Evolutionary conservation across 108 stramenopile species (phyloP), one percentile per base, ranked within the genome.

Genomic region (Cyclotella baltica): DNA sequence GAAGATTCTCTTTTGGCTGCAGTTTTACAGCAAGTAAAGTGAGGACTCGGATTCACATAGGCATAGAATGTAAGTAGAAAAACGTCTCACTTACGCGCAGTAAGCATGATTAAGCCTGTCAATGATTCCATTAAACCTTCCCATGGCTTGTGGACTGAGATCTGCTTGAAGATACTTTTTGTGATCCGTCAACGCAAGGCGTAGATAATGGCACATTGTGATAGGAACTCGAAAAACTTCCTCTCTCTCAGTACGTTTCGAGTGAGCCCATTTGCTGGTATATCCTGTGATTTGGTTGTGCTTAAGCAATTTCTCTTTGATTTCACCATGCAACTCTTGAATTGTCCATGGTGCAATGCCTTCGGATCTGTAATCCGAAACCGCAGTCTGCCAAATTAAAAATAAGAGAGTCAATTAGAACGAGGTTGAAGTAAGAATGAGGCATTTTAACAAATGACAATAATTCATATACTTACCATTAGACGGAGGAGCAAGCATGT

Each of bases 191-290:
- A 75, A 1, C 13, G 73, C 63, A 15, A 67, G 38, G 11, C 73
- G 62, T 8, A 75, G 56, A 52, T 66, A 40, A 8, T 75, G 57
- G 6, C 30, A 46, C 73, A 75, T 38, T 1, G 52, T 55, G 19
- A 75, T 55, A 5, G 73, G 73, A 38, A 65, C 50, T 25, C 73
- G 62, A 55, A 29, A 65, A 35, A 37, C 40, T 59, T 75, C 73
- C 3, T 75, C 73, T 8, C 36, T 22, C 30, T 65, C 37, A 25
- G 73, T 65, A 28, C 73, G 73, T 43, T 55, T 65, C 28, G 31
- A 20, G 33, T 75, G 73, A 8, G 73, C 73, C 30, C 25, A 67
- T 20, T 59, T 56, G 57, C 8, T 20, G 34, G 28, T 57, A 20
- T 58, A 28, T 29, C 70, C 55, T 15, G 35, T 58, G 56, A 71